These are phyloP conservation scores for Pyracantha coccinea DNA, from an alignment of 331 rosid species.

Conservation along the genomic window DNA sequence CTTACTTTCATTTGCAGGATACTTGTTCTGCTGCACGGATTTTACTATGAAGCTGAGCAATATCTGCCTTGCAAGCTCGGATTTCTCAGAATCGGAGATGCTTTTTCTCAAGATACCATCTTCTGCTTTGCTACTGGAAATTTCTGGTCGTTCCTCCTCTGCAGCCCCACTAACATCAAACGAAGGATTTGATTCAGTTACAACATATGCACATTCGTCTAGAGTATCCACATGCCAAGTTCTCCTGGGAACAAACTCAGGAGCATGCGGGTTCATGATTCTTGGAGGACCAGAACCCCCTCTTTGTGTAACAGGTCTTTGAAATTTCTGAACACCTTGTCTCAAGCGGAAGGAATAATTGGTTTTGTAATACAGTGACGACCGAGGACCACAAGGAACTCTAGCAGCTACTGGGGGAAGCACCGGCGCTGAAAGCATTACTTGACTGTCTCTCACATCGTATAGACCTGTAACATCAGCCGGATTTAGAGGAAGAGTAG, in stretches of 20 bases:
- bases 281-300: slow-evolving; percentile 47
- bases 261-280: slow-evolving; percentile 94
- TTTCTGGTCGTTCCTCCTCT: slow-evolving; percentile 26
- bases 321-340: slow-evolving; percentile 41
- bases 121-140: slow-evolving; percentile 3
- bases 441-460: slow-evolving; percentile 59
- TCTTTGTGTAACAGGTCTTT: slow-evolving; percentile 34
- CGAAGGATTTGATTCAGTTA: slow-evolving; percentile 13
- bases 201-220: slow-evolving; percentile 21
- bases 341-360: slow-evolving; percentile 66
- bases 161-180: slow-evolving; percentile 16
- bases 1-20: slow-evolving; percentile 35
- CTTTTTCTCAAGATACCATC: slow-evolving; percentile 25
- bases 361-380: slow-evolving; percentile 60
- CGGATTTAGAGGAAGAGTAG: slow-evolving; percentile 36
- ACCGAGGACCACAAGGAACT: slow-evolving; percentile 90
- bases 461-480: slow-evolving; percentile 47
- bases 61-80: slow-evolving; percentile 91
- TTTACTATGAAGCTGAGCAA: slow-evolving; percentile 80
- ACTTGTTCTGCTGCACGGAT: slow-evolving; percentile 58
- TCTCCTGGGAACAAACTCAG: slow-evolving; percentile 75
- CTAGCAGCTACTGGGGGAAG: slow-evolving; percentile 68
- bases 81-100: slow-evolving; percentile 57
- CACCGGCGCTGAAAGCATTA: slow-evolving; percentile 51
- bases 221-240: slow-evolving; percentile 41